phyloP scores from a whole-genome alignment of 139 green algal genomes.

The Chlorella ohadii region DNA sequence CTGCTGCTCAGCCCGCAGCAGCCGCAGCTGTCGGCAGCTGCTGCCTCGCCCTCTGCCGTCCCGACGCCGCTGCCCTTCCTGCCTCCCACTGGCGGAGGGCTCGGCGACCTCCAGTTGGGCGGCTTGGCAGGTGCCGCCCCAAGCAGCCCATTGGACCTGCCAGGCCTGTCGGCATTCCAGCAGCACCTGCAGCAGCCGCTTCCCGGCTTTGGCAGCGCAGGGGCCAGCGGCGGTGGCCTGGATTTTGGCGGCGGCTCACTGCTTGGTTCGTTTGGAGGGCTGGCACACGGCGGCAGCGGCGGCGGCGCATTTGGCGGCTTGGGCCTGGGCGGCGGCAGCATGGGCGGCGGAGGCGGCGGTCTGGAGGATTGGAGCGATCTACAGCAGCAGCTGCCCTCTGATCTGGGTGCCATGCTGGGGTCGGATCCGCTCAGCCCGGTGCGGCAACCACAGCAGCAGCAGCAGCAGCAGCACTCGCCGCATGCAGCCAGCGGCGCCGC shows the following conservation, averaged over 20 bases:
- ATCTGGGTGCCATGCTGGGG: slow-evolving; percentile 45
- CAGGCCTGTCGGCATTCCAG: slow-evolving; percentile 7
- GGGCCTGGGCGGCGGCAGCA: slow-evolving; percentile 7
- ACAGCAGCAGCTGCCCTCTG: slow-evolving; percentile 42
- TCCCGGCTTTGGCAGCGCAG: neutral
- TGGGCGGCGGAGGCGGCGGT: neutral
- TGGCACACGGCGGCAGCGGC: neutral
- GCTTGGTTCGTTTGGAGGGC: neutral
- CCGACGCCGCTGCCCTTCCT: neutral
- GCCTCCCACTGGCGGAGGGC: neutral
- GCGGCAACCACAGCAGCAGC: slow-evolving; percentile 3
- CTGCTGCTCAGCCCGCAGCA: slow-evolving; percentile 33
- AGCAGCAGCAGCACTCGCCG: neutral
- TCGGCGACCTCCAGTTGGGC: neutral
- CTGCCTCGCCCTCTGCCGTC: neutral
- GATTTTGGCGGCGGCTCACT: neutral
- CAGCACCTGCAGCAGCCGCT: neutral
- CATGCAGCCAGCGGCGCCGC: neutral
- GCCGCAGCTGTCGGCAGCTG: neutral
- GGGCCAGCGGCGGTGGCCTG: neutral
- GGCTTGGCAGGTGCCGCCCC: neutral
- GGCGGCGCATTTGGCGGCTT: neutral
- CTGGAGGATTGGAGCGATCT: slow-evolving; percentile 45
- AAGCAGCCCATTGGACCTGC: neutral
- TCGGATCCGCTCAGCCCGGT: neutral